A percentile compares a stretch with the other conserved stretches of the same genome.
Evolutionary conservation across 805 yeast genomes (phyloP).

Genomic region (Tetrapisispora iriomotensis): DNA sequence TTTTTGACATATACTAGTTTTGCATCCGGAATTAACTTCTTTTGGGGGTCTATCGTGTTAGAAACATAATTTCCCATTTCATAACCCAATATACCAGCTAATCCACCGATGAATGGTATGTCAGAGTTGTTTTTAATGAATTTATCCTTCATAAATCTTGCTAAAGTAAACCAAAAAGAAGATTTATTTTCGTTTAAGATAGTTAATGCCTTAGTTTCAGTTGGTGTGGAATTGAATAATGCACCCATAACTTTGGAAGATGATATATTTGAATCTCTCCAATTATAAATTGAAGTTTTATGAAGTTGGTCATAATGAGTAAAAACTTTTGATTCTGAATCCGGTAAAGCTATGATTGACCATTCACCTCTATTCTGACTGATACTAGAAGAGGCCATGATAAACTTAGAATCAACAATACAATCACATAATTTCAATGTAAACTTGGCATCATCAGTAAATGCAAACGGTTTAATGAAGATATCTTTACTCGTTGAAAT

Average conservation of each 20-base stretch:
- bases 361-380: constrained; percentile 48
- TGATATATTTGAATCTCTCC: constrained; percentile 19
- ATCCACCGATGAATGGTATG: constrained; percentile 85
- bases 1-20: constrained; percentile 64
- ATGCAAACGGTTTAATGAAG: constrained; percentile 6
- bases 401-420: constrained; percentile 32
- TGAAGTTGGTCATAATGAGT: constrained; percentile 50
- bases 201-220: constrained; percentile 1
- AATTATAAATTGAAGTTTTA: constrained; percentile 22
- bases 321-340: constrained; percentile 34
- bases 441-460: constrained; percentile 12
- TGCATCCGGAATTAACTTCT: constrained; percentile 50
- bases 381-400: constrained; percentile 60
- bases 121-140: constrained; percentile 16
- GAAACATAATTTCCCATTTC: constrained; percentile 62
- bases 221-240: too few relatives aligned
- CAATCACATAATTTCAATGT: constrained; percentile 44
- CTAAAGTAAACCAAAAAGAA: constrained; percentile 23
- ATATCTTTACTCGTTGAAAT: constrained; percentile 1
- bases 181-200: constrained; percentile 17
- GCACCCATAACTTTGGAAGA: constrained; percentile 1
- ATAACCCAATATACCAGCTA: constrained; percentile 76
- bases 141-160: constrained; percentile 19
- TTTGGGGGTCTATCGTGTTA: constrained; percentile 28
- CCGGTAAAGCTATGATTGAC: constrained; percentile 76